Base-by-base conservation (phyloP, 2,329 filamentous ascomycete genomes). In the Boeremia lycopersici region DNA sequence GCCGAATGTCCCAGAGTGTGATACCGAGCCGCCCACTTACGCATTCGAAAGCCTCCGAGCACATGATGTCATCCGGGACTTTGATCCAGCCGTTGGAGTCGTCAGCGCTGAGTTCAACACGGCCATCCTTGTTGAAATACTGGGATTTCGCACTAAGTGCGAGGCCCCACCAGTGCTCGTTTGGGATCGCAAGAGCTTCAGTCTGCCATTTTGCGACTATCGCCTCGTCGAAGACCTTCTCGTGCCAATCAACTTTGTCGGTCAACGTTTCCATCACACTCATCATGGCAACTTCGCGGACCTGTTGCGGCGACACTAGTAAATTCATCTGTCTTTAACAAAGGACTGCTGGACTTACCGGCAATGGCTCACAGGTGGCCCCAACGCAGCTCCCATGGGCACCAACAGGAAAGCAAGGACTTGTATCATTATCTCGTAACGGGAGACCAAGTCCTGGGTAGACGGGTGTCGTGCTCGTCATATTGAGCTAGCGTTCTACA, bases 251-350 rank as follows among this genome's bases (percentile, higher is more conserved):
- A 1, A 61, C 59, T 41, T 74, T 74, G 50, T 80, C 77, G 1
- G 77, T 79, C 4, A 79, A 61, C 0, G 63, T 48, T 34, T 78
- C 73, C 67, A 79, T 76, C 30, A 76, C 52, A 5, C 57, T 53
- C 36, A 78, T 60, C 74, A 79, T 78, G 2, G 58, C 63, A 7
- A 70, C 55, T 53, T 79, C 77, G 31, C 75, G 73, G 25, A 77
- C 19, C 19, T 23, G 5, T 23, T 5, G 19, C 5, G 19, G 19
- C 19, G 19, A 23, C 19, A 23, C 19, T 23, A 23, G 19, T 23
- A 23, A 23, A 5, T 23, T 23, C 19, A 5, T 23, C 19, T 23
- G 19, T 23, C 19, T 23, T 5, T 5, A 23, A 23, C 5, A 23
- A 23, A 23, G 19, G 19, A 23, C 19, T 23, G 5, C 19, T 23